These are phyloP conservation scores for Chlorella sp. DNA, from an alignment of 139 green algal genomes.

Conservation along the genomic window DNA sequence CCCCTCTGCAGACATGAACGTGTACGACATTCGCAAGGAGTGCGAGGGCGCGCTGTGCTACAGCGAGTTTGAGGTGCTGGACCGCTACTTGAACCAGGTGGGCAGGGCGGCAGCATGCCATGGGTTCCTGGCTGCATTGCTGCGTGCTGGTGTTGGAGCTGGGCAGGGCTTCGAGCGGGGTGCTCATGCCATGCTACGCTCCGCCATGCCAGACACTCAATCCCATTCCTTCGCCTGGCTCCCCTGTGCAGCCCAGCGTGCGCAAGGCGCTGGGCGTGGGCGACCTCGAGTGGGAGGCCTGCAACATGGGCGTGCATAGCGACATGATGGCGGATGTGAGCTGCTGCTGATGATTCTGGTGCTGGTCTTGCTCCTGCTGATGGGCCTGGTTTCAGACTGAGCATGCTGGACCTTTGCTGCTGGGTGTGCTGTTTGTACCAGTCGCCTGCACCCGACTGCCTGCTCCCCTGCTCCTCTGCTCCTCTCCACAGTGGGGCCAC, in stretches of 20 bases:
- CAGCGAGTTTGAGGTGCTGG: slow-evolving; percentile 65
- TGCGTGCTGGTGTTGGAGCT: slow-evolving; percentile 66
- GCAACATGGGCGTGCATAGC: slow-evolving; percentile 70
- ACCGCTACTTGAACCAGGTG: slow-evolving; percentile 73
- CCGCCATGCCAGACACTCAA: neutral
- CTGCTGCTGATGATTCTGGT: neutral
- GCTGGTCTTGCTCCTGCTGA: neutral
- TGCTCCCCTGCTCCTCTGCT: no score
- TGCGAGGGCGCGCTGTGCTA: slow-evolving; percentile 90
- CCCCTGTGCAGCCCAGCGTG: slow-evolving; percentile 29
- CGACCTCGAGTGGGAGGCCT: slow-evolving; percentile 71
- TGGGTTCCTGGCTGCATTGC: neutral
- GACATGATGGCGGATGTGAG: slow-evolving; percentile 26
- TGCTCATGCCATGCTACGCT: neutral
- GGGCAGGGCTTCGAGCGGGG: slow-evolving; percentile 72
- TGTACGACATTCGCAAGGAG: slow-evolving; percentile 91
- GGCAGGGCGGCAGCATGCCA: neutral
- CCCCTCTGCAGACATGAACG: slow-evolving; percentile 65
- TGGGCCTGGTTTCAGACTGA: neutral
- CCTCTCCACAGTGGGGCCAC: neutral
- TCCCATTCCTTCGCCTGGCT: neutral
- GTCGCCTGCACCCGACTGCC: no score
- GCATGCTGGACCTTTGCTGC: no score
- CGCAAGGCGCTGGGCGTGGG: slow-evolving; percentile 73
- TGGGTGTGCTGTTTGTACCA: no score